Evolutionary conservation across 805 yeast species (phyloP).

Genomic region (Candida sithepensis): DNA sequence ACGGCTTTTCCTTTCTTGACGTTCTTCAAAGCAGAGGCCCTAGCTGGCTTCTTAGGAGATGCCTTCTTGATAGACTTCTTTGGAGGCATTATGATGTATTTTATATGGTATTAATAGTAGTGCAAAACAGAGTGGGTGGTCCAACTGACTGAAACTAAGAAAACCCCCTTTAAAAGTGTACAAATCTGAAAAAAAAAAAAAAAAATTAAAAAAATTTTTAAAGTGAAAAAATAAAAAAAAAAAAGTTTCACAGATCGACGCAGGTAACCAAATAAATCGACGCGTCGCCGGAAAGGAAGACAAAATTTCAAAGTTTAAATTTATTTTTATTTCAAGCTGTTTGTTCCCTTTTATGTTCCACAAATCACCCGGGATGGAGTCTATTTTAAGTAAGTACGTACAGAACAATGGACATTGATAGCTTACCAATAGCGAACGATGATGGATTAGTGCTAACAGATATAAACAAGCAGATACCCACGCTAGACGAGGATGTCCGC

Average conservation of each 20-base stretch:
- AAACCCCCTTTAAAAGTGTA: no score
- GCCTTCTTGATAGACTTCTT: slow-evolving; percentile 15
- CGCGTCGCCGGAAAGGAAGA: no score
- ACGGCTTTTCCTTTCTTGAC: slow-evolving; percentile 18
- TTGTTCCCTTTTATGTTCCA: no score
- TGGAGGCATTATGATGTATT: slow-evolving; percentile 17
- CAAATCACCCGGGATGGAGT: no score
- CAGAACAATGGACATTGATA: not conserved
- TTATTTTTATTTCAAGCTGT: no score
- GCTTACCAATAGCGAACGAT: not conserved
- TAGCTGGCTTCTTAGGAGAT: slow-evolving; percentile 5
- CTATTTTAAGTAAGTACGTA: no score
- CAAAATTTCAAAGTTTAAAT: no score
- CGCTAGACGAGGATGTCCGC: slow-evolving; percentile 63
- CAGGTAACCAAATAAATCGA: not conserved
- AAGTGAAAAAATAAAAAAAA: not conserved
- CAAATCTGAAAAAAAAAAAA: not conserved
- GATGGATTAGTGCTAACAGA: slow-evolving; percentile 4
- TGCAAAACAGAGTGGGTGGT: not conserved
- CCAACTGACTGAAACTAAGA: no score
- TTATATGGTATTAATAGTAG: not conserved
- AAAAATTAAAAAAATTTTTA: not conserved
- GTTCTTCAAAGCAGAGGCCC: slow-evolving; percentile 13
- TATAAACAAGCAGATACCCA: slow-evolving; percentile 43
- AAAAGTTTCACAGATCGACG: not conserved